These are phyloP conservation scores for Purshia tridentata DNA, from an alignment of 306 rosid genomes.

Conservation along the genomic window DNA sequence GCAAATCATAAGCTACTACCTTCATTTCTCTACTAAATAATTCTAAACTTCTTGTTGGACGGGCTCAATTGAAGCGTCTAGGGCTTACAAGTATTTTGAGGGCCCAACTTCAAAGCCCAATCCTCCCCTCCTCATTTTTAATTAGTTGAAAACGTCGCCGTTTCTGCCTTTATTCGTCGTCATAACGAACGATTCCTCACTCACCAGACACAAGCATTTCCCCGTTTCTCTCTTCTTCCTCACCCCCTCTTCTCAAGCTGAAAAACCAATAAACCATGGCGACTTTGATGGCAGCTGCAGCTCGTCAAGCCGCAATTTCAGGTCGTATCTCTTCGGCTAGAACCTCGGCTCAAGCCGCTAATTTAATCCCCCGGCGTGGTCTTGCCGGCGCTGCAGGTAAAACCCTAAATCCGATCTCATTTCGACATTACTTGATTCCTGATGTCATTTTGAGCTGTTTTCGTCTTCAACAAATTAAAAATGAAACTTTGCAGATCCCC, in stretches of 20 bases:
- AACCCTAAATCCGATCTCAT: constrained; percentile 6
- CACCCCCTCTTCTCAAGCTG: constrained; percentile 25
- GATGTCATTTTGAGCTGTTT: constrained; percentile 27
- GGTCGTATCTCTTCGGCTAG: constrained; percentile 53
- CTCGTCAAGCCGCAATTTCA: constrained; percentile 65
- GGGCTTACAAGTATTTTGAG: neutral
- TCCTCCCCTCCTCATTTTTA: neutral
- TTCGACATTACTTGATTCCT: constrained; percentile 10
- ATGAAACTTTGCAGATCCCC: constrained; percentile 60
- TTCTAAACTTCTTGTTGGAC: neutral
- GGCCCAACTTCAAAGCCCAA: neutral
- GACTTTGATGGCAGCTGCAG: constrained; percentile 60
- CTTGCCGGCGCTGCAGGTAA: constrained; percentile 88
- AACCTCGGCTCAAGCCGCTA: constrained; percentile 40
- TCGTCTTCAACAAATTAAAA: neutral
- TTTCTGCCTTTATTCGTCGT: neutral
- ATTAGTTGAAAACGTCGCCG: constrained; percentile 1
- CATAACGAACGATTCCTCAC: neutral
- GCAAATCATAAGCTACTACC: no score
- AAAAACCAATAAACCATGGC: constrained; percentile 58
- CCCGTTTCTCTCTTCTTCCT: neutral
- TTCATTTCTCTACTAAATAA: no score
- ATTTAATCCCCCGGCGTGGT: constrained; percentile 65
- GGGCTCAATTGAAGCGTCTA: neutral
- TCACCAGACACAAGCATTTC: neutral